Percentiles rank a stretch among this genome's conserved stretches.
These are phyloP conservation scores for Cadophora sp. DNA, from an alignment of 2,329 filamentous ascomycete genomes.

Conservation along the genomic window DNA sequence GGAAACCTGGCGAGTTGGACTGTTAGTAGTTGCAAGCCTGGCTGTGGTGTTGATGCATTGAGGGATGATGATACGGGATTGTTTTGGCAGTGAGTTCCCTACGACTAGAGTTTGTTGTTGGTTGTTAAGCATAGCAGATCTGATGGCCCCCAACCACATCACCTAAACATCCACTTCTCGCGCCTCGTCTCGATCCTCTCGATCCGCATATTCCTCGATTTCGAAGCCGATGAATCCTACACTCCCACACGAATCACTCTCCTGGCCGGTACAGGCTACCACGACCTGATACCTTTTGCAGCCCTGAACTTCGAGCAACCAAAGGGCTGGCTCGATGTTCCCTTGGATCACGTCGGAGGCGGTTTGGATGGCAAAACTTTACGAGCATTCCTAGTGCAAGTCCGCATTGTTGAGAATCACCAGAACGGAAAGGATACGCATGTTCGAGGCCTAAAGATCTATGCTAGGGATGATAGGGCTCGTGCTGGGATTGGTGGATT, in stretches of 20 bases:
- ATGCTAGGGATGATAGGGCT: slow-evolving; percentile 51
- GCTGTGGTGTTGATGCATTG: slow-evolving; percentile 78
- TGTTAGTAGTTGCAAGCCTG: slow-evolving; percentile 81
- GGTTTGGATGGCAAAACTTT: slow-evolving; percentile 74
- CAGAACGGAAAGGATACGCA: slow-evolving; percentile 99
- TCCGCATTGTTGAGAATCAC: slow-evolving; percentile 93
- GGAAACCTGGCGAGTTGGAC: slow-evolving; percentile 85
- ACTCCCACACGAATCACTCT: slow-evolving; percentile 94
- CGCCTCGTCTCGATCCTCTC: slow-evolving; percentile 80
- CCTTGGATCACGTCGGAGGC: slow-evolving; percentile 65
- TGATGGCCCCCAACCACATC: slow-evolving; percentile 83
- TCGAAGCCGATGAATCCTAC: slow-evolving; percentile 92
- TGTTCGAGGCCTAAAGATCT: slow-evolving; percentile 90
- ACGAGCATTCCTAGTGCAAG: slow-evolving; percentile 87
- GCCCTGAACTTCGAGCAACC: slow-evolving; percentile 80
- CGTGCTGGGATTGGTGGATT: slow-evolving; percentile 32
- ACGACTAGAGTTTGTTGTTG: background rate
- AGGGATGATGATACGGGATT: slow-evolving; percentile 74
- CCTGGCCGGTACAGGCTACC: slow-evolving; percentile 86
- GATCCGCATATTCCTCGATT: slow-evolving; percentile 87
- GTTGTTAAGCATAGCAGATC: slow-evolving; percentile 56
- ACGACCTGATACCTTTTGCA: slow-evolving; percentile 89
- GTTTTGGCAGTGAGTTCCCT: slow-evolving; percentile 75
- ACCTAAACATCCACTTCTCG: slow-evolving; percentile 84
- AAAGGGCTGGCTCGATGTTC: slow-evolving; percentile 89